Conservation (phyloP, 2,329 filamentous ascomycete genomes). For the Berkeleyomyces basicola region DNA sequence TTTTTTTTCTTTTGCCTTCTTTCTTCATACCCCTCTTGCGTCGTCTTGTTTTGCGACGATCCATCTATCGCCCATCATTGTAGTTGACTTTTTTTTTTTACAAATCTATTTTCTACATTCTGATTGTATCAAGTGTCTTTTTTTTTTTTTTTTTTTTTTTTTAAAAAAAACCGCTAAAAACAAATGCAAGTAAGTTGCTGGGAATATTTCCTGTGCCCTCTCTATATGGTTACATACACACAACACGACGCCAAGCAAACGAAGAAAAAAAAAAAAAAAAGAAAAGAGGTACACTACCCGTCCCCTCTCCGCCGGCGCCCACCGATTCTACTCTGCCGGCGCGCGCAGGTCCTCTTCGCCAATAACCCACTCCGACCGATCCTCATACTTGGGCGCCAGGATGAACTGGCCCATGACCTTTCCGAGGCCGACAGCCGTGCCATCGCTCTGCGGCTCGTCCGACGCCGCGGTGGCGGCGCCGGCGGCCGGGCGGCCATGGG, state of each 20-base stretch:
- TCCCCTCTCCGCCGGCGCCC: not conserved
- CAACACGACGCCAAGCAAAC: not conserved
- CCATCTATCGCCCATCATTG: not conserved
- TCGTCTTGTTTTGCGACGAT: not conserved
- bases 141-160: slow-evolving; percentile 4
- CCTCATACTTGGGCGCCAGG: slow-evolving; percentile 39
- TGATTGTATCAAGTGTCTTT: not conserved
- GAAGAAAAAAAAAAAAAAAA: not conserved
- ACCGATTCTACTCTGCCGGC: not conserved
- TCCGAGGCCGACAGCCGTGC: slow-evolving; percentile 35
- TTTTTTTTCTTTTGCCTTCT: not conserved
- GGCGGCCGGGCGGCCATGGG: not conserved
- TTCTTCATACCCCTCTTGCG: not conserved
- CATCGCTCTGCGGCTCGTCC: slow-evolving; percentile 23
- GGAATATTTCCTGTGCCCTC: not conserved
- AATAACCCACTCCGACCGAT: slow-evolving; percentile 39
- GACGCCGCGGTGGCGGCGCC: slow-evolving; percentile 22
- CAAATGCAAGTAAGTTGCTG: not conserved
- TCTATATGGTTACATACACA: not conserved
- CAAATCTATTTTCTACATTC: not conserved
- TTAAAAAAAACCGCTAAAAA: slow-evolving; percentile 8
- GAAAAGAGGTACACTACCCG: not conserved
- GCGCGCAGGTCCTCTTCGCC: slow-evolving; percentile 21
- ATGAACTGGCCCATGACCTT: slow-evolving; percentile 46
- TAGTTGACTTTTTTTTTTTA: not conserved